Evolutionary conservation across 257 asterid species (phyloP), one percentile per base, ranked within the genome.

Genomic region (Ehretia macrophylla): DNA sequence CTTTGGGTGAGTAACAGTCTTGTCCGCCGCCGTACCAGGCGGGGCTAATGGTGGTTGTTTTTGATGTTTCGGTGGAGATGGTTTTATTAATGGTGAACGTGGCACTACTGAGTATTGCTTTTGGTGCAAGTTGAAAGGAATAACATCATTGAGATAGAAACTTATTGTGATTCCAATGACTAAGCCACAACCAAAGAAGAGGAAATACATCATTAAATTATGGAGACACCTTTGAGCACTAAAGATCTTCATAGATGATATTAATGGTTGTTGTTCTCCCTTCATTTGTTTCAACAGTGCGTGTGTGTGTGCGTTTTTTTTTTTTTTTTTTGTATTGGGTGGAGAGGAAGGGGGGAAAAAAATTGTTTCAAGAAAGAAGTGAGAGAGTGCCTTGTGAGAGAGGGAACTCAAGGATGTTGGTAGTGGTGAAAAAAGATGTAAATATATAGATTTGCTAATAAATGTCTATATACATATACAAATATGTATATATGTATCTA

Each of bases 131-230:
- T 58, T 71, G 16, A 68, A 47, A 11, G 83, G 67, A 16, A 42
- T 50, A 20, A 53, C 56, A 16, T 75, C 64, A 46, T 73, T 73
- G 32, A 83, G 80, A 46, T 79, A 83, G 44, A 72, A 75, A 18
- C 77, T 81, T 10, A 85, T 14, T 0, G 83, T 62, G 10, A 82
- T 75, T 62, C 98, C 98, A 9, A 85, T 69, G 14, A 76, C 85
- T 19, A 91, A 51, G 45, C 98, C 98, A 45, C 77, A 81, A 8
- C 91, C 90, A 69, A 91, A 87, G 62, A 84, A 75, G 8, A 91
- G 60, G 53, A 83, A 79, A 68, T 75, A 80, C 0, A 75, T n/a
- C 0, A 85, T 17, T 38, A 87, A 66, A 74, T 49, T 79, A 0
- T 83, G 83, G 57, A 83, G 74, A 49, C 68, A 60, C 47, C 63